phyloP scores from a whole-genome alignment of 768 basidiomycete genomes.

The Collybia sordida region DNA sequence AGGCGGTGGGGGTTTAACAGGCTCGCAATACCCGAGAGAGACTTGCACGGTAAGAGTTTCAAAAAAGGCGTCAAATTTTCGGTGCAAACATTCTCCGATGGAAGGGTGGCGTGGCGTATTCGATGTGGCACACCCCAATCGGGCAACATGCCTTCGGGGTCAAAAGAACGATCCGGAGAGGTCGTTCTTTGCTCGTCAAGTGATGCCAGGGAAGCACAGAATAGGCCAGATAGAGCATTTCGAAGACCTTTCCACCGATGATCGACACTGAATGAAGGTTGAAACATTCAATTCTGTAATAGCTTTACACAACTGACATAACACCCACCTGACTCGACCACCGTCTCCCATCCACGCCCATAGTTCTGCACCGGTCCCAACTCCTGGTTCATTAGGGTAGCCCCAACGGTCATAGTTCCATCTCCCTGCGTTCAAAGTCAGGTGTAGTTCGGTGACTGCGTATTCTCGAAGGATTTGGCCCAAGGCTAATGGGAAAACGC shows the following conservation, averaged over 20 bases:
- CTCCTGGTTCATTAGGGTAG: slow-evolving; percentile 70
- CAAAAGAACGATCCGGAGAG: slow-evolving; percentile 59
- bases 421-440: slow-evolving; percentile 87
- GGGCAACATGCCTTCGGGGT: slow-evolving; percentile 58
- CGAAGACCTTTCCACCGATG: slow-evolving; percentile 82
- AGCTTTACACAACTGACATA: not conserved
- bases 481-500: slow-evolving; percentile 81
- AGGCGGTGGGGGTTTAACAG: slow-evolving; percentile 83
- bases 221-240: slow-evolving; percentile 88
- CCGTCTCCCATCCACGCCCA: slow-evolving; percentile 91
- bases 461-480: slow-evolving; percentile 87
- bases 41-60: slow-evolving; percentile 92
- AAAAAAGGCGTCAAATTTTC: slow-evolving; percentile 97
- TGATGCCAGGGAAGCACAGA: slow-evolving; percentile 88
- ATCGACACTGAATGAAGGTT: slow-evolving; percentile 50
- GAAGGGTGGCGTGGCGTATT: slow-evolving; percentile 74
- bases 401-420: slow-evolving; percentile 91
- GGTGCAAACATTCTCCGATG: slow-evolving; percentile 91
- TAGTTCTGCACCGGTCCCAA: slow-evolving; percentile 85
- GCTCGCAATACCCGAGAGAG: slow-evolving; percentile 77
- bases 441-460: slow-evolving; percentile 83
- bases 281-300: slow-evolving; percentile 3
- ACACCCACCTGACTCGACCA: slow-evolving; percentile 44
- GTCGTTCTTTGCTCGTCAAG: slow-evolving; percentile 77
- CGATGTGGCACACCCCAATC: slow-evolving; percentile 46